Percentiles rank a stretch among this genome's conserved stretches.
Evolutionary conservation across 441 rosid genomes (phyloP).

Genomic region (Hypseocharis bilobata): DNA sequence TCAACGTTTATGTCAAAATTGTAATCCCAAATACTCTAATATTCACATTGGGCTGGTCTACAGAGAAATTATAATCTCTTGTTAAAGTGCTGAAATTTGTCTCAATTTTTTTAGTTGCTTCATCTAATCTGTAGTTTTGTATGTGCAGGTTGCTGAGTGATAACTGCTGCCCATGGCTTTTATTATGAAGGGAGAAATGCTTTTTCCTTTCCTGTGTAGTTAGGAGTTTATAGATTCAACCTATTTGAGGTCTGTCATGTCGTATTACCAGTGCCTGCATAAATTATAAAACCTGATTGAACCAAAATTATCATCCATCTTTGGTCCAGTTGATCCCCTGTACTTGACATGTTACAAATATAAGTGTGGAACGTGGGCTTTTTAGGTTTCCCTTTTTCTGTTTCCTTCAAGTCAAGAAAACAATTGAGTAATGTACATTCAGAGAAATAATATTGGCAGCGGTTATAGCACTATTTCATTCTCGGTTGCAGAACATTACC

Average conservation of each 20-base stretch:
- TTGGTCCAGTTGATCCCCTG: neutral
- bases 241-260: neutral
- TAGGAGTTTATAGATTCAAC: neutral
- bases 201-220: neutral
- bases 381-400: neutral
- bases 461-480: neutral
- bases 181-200: neutral
- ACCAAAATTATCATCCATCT: slow-evolving; percentile 4
- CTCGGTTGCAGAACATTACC: neutral
- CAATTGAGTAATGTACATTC: slow-evolving; percentile 12
- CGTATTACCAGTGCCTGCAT: neutral
- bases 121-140: neutral
- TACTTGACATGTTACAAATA: neutral
- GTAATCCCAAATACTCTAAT: too few relatives aligned
- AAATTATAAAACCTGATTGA: slow-evolving; percentile 10
- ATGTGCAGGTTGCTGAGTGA: slow-evolving; percentile 1
- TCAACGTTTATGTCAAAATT: neutral
- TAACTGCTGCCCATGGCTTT: neutral
- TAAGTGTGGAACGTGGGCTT: neutral
- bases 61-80: too few relatives aligned
- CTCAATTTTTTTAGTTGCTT: too few relatives aligned
- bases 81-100: too few relatives aligned
- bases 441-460: slow-evolving; percentile 12
- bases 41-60: too few relatives aligned
- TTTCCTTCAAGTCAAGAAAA: neutral